Percentiles rank a stretch among this genome's conserved stretches.
phyloP scores from a whole-genome alignment of 1,284 basidiomycete genomes.

The Leccinum fallax region DNA sequence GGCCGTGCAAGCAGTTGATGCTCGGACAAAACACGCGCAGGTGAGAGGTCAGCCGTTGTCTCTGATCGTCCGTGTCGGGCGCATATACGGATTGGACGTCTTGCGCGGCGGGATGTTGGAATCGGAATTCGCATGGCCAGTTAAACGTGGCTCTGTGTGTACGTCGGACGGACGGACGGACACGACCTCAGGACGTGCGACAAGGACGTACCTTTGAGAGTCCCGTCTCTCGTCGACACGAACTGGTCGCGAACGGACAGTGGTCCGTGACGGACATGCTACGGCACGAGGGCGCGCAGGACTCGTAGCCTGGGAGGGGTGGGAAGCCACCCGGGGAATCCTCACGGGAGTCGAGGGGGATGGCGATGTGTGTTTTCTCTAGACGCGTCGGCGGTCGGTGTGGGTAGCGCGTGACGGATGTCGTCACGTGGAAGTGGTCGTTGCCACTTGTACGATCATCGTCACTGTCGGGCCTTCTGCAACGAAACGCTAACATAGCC shows the following conservation, averaged over 20 bases:
- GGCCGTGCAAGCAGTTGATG: conserved; percentile 50
- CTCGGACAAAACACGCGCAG: conserved; percentile 53
- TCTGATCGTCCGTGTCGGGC: conserved; percentile 31
- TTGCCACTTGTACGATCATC: background rate
- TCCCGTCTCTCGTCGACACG: conserved; percentile 3
- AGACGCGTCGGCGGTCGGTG: background rate
- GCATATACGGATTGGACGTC: conserved; percentile 3
- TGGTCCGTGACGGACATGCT: conserved; percentile 44
- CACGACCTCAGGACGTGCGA: no score
- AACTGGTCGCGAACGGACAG: conserved; percentile 24
- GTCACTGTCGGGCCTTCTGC: background rate
- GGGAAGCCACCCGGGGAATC: conserved; percentile 10
- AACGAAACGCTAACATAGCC: no score
- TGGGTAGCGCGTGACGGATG: background rate
- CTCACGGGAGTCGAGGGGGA: conserved; percentile 6
- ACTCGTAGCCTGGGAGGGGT: conserved; percentile 49
- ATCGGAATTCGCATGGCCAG: conserved; percentile 27
- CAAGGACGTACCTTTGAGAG: conserved; percentile 38
- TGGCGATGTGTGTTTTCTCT: background rate
- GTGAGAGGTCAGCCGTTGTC: conserved; percentile 37
- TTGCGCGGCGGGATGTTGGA: background rate
- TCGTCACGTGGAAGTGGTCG: background rate
- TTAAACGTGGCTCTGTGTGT: conserved; percentile 28
- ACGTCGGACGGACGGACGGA: background rate
- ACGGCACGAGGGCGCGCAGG: conserved; percentile 47